Evolutionary conservation across 257 asterid species (phyloP).

Genomic region (Solanum dulcamara): DNA sequence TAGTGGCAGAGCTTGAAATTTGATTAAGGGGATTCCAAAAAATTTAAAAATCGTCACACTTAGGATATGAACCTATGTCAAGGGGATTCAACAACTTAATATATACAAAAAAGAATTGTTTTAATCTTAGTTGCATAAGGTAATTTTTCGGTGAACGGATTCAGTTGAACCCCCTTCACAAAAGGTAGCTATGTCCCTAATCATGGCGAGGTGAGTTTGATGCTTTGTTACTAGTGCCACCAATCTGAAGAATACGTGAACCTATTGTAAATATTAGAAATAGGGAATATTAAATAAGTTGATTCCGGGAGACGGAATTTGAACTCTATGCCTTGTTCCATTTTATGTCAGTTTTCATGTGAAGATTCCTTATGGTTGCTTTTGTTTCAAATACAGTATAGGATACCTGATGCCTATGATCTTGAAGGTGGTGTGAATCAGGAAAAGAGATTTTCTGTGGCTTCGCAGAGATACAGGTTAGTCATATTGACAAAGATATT

Average conservation of each 20-base stretch:
- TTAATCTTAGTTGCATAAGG: background rate
- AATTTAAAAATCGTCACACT: background rate
- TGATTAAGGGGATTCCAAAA: background rate
- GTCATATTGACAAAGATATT: background rate
- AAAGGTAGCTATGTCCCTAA: background rate
- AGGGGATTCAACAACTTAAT: background rate
- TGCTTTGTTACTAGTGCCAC: background rate
- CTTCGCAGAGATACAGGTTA: conserved; percentile 34
- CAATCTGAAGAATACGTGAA: background rate
- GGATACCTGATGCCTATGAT: conserved; percentile 69
- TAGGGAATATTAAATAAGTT: background rate
- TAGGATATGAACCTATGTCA: background rate
- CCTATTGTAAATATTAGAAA: background rate
- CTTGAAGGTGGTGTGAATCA: conserved; percentile 44
- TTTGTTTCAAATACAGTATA: conserved; percentile 44
- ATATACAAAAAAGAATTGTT: background rate
- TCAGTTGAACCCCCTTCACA: background rate
- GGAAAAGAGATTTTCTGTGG: conserved; percentile 45
- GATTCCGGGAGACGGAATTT: background rate
- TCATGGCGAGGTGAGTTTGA: background rate
- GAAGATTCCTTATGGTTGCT: background rate
- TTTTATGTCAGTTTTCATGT: background rate
- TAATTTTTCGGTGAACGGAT: background rate
- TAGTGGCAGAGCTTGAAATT: background rate
- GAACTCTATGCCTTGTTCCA: background rate